Evolutionary conservation across 805 yeast genomes (phyloP).

Genomic region (Wickerhamiella sergipiensis): DNA sequence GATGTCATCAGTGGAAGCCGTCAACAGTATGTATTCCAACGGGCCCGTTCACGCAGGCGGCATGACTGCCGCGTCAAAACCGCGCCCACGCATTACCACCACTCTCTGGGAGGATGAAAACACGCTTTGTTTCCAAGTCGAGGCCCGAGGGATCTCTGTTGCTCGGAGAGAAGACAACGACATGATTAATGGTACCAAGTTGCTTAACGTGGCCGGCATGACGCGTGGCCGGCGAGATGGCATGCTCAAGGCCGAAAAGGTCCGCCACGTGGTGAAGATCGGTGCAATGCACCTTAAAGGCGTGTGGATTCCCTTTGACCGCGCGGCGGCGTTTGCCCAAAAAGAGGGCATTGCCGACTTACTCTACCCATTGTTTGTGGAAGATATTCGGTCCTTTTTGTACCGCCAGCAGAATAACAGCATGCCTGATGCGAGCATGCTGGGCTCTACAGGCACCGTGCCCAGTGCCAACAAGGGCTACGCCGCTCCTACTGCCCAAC

Average conservation of each 20-base stretch:
- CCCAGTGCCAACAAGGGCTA: not conserved
- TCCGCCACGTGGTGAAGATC: conserved; percentile 68
- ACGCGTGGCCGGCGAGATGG: conserved; percentile 83
- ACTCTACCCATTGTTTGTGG: conserved; percentile 57
- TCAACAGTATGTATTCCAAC: not conserved
- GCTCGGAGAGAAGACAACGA: conserved; percentile 79
- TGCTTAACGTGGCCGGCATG: conserved; percentile 73
- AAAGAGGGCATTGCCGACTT: conserved; percentile 61
- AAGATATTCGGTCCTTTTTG: conserved; percentile 36
- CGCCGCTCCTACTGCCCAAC: not conserved
- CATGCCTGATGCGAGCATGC: conserved; percentile 1
- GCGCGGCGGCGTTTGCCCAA: conserved; percentile 71
- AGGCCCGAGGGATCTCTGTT: conserved; percentile 64
- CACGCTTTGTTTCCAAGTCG: conserved; percentile 74
- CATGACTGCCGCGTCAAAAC: not conserved
- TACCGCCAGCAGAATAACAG: conserved; percentile 10
- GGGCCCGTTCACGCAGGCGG: not conserved
- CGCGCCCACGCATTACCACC: conserved; percentile 49
- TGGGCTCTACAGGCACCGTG: not conserved
- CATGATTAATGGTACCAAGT: conserved; percentile 77
- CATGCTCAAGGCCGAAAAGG: conserved; percentile 64
- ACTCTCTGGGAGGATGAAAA: conserved; percentile 85
- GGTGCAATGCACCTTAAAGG: conserved; percentile 85
- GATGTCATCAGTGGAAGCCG: not conserved
- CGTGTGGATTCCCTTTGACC: conserved; percentile 80